A percentile compares a stretch with the other conserved stretches of the same genome.
Evolutionary conservation across 2,329 filamentous ascomycete genomes (phyloP).

Genomic region (Pseudogymnoascus sp.): DNA sequence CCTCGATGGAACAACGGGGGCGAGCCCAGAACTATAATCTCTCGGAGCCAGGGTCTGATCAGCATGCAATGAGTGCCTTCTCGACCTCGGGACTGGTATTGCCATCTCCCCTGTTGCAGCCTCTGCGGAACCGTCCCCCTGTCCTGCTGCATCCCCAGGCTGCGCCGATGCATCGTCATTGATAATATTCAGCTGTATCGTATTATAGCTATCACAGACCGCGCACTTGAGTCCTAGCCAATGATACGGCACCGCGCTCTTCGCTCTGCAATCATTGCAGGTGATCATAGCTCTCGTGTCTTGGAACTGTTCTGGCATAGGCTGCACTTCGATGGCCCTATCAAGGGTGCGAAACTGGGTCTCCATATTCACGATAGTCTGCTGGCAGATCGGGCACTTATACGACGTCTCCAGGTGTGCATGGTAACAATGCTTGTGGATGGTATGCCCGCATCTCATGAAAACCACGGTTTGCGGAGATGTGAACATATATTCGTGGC

Average conservation of each 20-base stretch:
- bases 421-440: conserved; percentile 83
- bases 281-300: conserved; percentile 76
- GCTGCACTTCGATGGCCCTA: conserved; percentile 76
- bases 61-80: background rate
- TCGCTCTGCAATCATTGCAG: conserved; percentile 91
- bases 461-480: conserved; percentile 84
- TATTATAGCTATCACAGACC: conserved; percentile 64
- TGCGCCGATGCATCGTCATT: conserved; percentile 32
- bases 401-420: conserved; percentile 86
- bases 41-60: conserved; percentile 12
- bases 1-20: conserved; percentile 22
- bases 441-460: conserved; percentile 92
- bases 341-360: conserved; percentile 87
- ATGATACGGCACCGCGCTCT: conserved; percentile 81
- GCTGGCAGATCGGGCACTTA: conserved; percentile 94
- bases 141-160: conserved; percentile 20
- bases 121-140: conserved; percentile 17
- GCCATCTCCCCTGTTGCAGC: conserved; percentile 16
- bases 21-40: conserved; percentile 22
- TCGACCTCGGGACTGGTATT: conserved; percentile 9
- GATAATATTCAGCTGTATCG: conserved; percentile 55
- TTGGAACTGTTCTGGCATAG: conserved; percentile 80
- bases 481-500: conserved; percentile 92
- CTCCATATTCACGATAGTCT: conserved; percentile 97
- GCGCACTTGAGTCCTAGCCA: conserved; percentile 91